phyloP scores from a whole-genome alignment of 257 asterid species.

The Solanum peruvianum region DNA sequence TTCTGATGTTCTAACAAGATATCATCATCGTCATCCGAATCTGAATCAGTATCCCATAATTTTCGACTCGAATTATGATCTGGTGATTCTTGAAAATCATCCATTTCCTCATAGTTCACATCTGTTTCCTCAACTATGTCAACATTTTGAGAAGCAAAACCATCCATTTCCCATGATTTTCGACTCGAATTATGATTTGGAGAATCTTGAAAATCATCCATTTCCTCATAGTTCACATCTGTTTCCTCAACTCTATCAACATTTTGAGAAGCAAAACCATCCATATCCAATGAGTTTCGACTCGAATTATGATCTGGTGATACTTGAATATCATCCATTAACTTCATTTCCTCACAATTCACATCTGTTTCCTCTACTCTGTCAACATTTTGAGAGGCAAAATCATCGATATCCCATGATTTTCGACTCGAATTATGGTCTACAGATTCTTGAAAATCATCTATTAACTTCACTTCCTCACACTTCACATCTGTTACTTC shows the following conservation, averaged over 20 bases:
- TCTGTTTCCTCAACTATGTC: not conserved
- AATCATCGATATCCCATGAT: slow-evolving; percentile 14
- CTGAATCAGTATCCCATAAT: slow-evolving; percentile 27
- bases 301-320: not conserved
- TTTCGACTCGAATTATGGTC: not conserved
- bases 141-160: not conserved
- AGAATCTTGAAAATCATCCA: not conserved
- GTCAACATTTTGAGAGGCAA: not conserved
- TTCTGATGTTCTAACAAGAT: slow-evolving; percentile 52
- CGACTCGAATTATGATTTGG: not conserved
- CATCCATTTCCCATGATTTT: slow-evolving; percentile 17
- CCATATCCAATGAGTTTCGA: slow-evolving; percentile 17
- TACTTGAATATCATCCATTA: not conserved
- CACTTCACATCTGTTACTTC: not conserved
- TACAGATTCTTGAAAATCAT: not conserved
- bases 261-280: not conserved
- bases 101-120: not conserved
- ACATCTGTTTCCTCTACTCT: not conserved
- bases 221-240: not conserved
- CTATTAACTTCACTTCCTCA: not conserved
- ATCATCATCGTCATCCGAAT: slow-evolving; percentile 45
- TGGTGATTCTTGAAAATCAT: not conserved
- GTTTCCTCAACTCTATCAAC: not conserved
- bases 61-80: not conserved
- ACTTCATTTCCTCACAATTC: not conserved